Conservation (phyloP, 176 grass and related monocot species). For the Ensete glaucum region DNA sequence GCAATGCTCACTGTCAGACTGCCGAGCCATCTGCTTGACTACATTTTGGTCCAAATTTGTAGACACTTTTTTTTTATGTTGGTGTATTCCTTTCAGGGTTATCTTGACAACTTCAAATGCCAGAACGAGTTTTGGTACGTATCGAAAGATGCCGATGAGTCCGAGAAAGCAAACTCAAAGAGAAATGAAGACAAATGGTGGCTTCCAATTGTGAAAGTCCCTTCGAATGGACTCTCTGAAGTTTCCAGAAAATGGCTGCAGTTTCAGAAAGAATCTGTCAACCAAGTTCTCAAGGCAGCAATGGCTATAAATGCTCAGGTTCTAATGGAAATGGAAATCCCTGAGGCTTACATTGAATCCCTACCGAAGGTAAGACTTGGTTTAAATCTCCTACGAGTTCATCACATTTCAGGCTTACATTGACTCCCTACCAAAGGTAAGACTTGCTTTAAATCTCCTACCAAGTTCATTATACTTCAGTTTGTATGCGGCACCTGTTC, state of each 20-base stretch:
- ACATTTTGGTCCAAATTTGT: too few relatives aligned
- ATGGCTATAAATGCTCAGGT: conserved; percentile 16
- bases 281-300: conserved; percentile 14
- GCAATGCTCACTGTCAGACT: conserved; percentile 7
- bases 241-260: not conserved
- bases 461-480: not conserved
- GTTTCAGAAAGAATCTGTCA: conserved; percentile 1
- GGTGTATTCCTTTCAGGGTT: not conserved
- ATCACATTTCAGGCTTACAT: not conserved
- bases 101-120: conserved; percentile 2
- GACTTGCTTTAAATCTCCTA: not conserved
- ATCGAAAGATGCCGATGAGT: conserved; percentile 3
- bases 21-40: too few relatives aligned
- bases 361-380: not conserved
- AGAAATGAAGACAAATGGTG: conserved; percentile 14
- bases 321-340: conserved; percentile 12
- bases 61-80: too few relatives aligned
- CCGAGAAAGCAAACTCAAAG: not conserved
- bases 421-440: not conserved
- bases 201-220: conserved; percentile 7
- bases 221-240: conserved; percentile 7
- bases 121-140: not conserved
- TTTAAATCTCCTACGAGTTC: not conserved
- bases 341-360: conserved; percentile 10
- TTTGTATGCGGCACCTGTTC: too few relatives aligned